phyloP scores from a whole-genome alignment of 164 flowering plant species.

The Stephania cephalantha region DNA sequence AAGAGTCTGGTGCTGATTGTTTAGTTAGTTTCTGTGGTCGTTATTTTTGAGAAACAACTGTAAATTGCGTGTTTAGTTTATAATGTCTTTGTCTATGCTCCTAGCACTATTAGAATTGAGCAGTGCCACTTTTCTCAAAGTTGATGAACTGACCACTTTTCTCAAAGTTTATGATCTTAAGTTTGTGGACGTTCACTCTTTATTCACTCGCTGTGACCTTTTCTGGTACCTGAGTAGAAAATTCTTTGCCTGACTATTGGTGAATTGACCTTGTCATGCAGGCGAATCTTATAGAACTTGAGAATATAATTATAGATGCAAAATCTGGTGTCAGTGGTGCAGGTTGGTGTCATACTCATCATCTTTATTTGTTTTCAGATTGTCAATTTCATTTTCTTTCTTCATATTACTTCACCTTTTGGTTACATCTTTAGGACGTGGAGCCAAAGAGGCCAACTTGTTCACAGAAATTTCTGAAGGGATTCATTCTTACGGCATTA shows the following conservation, averaged over 20 bases:
- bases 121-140: neutral
- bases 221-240: neutral
- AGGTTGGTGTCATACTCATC: conserved; percentile 39
- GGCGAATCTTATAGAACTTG: conserved; percentile 62
- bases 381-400: neutral
- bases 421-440: conserved; percentile 56
- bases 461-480: conserved; percentile 96
- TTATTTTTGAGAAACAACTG: neutral
- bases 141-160: neutral
- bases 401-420: conserved; percentile 9
- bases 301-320: conserved; percentile 77
- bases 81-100: neutral
- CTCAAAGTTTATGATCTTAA: neutral
- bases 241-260: neutral
- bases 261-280: conserved; percentile 30
- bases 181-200: neutral
- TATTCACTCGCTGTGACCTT: neutral
- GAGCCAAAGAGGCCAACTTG: conserved; percentile 85
- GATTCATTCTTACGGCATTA: conserved; percentile 82
- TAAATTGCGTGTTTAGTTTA: neutral
- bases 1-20: neutral
- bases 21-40: neutral
- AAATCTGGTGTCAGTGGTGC: conserved; percentile 99
- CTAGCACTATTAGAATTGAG: neutral
- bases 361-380: neutral